These are phyloP conservation scores for Eucalyptus curtisii DNA, from an alignment of 345 rosid genomes.

Conservation along the genomic window DNA sequence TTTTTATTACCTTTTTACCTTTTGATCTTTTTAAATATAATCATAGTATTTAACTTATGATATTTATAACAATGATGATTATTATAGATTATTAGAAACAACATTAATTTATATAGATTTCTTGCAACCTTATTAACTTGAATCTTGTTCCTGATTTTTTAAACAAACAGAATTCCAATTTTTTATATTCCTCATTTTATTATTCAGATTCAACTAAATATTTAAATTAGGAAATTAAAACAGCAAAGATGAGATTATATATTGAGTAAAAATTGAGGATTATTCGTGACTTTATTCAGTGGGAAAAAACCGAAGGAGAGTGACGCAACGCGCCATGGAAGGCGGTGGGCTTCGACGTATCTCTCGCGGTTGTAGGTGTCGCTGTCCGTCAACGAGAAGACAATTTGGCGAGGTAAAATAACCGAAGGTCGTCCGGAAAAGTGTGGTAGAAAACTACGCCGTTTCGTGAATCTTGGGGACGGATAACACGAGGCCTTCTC, in stretches of 20 bases:
- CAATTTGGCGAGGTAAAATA: background rate
- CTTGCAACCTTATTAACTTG: too few species aligned
- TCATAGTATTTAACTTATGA: background rate
- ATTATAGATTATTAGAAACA: too few species aligned
- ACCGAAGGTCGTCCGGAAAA: background rate
- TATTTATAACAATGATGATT: too few species aligned
- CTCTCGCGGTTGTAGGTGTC: background rate
- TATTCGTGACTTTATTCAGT: background rate
- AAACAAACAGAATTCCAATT: too few species aligned
- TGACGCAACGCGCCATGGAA: background rate
- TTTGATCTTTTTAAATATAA: too few species aligned
- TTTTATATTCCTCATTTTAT: too few species aligned
- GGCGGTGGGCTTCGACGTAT: background rate
- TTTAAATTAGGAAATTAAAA: too few species aligned
- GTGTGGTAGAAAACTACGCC: background rate
- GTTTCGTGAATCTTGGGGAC: background rate
- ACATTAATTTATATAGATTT: too few species aligned
- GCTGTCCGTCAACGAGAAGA: constrained; percentile 11
- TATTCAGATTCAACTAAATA: too few species aligned
- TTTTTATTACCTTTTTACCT: accelerated
- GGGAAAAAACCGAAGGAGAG: background rate
- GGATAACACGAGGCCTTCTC: background rate
- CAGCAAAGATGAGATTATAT: too few species aligned
- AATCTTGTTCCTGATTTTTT: too few species aligned
- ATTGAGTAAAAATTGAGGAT: too few species aligned